These are phyloP conservation scores for Metarhizium rileyi DNA, from an alignment of 2,329 filamentous ascomycete genomes.

Conservation along the genomic window DNA sequence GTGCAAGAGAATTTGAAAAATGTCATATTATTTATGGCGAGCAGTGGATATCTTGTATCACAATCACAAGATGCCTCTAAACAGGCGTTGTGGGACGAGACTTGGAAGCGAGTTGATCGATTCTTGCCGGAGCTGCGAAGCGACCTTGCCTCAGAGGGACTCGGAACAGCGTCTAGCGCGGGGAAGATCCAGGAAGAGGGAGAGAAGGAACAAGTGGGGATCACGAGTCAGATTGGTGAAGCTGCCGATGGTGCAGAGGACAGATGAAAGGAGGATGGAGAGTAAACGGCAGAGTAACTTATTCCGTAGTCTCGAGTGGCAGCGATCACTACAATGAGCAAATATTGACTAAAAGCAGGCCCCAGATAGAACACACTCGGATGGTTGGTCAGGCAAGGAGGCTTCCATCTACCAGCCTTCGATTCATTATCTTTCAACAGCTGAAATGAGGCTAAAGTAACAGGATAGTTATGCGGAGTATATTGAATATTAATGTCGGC, in stretches of 20 bases:
- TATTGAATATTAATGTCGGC: too few species aligned
- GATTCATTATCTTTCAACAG: too few species aligned
- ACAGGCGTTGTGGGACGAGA: slow-evolving; percentile 51
- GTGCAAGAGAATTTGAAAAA: slow-evolving; percentile 95
- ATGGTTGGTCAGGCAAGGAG: too few species aligned
- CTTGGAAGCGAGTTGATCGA: slow-evolving; percentile 55
- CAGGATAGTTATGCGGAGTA: too few species aligned
- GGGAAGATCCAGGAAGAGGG: background rate
- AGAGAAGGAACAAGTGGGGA: background rate
- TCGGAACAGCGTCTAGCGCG: background rate
- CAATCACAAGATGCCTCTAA: slow-evolving; percentile 48
- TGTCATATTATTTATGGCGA: slow-evolving; percentile 89
- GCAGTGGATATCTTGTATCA: slow-evolving; percentile 71
- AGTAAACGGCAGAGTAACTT: too few species aligned
- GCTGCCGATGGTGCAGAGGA: background rate
- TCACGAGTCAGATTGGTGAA: background rate
- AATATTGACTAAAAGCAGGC: too few species aligned
- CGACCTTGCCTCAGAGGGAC: slow-evolving; percentile 45
- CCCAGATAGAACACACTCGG: too few species aligned
- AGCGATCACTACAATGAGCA: too few species aligned
- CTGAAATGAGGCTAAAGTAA: too few species aligned
- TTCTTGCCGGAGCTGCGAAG: slow-evolving; percentile 51
- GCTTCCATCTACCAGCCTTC: too few species aligned
- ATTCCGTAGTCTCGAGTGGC: too few species aligned
- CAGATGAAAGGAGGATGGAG: background rate